phyloP scores from a whole-genome alignment of 1,284 basidiomycete genomes.

The Hemileia vastatrix region DNA sequence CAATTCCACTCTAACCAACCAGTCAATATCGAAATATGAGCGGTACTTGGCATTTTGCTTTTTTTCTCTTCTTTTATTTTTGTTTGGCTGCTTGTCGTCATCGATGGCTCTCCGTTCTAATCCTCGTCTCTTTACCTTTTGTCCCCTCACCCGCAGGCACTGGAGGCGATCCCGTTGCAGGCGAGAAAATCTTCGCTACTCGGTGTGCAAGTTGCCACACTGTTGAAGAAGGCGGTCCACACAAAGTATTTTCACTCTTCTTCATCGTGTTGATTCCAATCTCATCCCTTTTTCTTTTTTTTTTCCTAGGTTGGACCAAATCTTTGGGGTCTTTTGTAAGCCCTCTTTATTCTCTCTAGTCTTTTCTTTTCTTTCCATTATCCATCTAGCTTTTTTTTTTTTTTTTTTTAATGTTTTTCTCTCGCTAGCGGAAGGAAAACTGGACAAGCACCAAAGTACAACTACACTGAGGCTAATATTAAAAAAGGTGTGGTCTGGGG shows the following conservation, averaged over 20 bases:
- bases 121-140: too few species aligned
- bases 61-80: too few species aligned
- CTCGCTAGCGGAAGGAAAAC: constrained; percentile 69
- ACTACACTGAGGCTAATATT: constrained; percentile 90
- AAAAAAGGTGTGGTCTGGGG: constrained; percentile 83
- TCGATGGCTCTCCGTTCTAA: too few species aligned
- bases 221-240: constrained; percentile 64
- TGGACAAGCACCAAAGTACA: constrained; percentile 75
- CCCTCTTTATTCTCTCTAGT: not conserved
- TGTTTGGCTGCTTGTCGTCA: too few species aligned
- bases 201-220: constrained; percentile 98
- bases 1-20: too few species aligned
- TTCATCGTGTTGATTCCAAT: not conserved
- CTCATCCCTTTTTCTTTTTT: not conserved
- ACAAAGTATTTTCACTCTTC: constrained; percentile 51
- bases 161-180: constrained; percentile 5
- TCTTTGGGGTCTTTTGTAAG: constrained; percentile 64
- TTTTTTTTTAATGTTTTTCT: constrained; percentile 47
- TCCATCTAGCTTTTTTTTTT: not conserved
- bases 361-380: not conserved
- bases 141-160: too few species aligned
- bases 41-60: too few species aligned
- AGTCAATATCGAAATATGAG: too few species aligned
- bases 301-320: constrained; percentile 69
- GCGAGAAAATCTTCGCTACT: constrained; percentile 47